These are phyloP conservation scores for Wickerhamomyces mucosus DNA, from an alignment of 805 yeast genomes.

Conservation along the genomic window DNA sequence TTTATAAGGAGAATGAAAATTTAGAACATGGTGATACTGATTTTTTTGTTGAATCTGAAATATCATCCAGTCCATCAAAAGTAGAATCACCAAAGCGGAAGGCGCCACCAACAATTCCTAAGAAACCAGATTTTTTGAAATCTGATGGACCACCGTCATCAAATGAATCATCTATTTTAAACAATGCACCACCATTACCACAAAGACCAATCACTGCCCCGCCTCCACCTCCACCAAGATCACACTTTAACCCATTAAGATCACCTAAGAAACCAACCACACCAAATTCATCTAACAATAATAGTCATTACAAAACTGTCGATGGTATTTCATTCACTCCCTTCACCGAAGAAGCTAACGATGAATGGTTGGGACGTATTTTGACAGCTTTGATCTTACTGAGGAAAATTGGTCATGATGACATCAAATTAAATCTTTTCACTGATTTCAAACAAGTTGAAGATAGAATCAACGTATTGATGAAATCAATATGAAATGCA, in stretches of 20 bases:
- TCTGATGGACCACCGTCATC: conserved; percentile 1
- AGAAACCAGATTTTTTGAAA: conserved; percentile 14
- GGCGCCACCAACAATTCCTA: conserved; percentile 19
- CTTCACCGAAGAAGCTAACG: conserved; percentile 38
- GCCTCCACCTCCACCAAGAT: conserved; percentile 16
- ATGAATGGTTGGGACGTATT: conserved; percentile 48
- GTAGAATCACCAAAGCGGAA: conserved; percentile 7
- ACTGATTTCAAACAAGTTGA: conserved; percentile 17
- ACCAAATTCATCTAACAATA: conserved; percentile 1
- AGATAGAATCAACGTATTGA: no score
- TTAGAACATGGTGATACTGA: conserved; percentile 21
- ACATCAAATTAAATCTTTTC: conserved; percentile 12
- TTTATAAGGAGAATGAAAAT: conserved; percentile 24
- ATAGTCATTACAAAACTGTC: conserved; percentile 14
- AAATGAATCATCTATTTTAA: background rate
- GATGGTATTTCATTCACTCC: conserved; percentile 5
- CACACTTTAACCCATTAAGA: conserved; percentile 11
- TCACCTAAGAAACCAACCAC: background rate
- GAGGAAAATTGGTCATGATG: conserved; percentile 7
- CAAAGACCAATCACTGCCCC: conserved; percentile 22
- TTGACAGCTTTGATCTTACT: conserved; percentile 17
- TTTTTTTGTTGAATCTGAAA: conserved; percentile 7
- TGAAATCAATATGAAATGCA: no score
- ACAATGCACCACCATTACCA: conserved; percentile 18
- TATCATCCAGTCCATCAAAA: conserved; percentile 1